Evolutionary conservation across 2,329 filamentous ascomycete species (phyloP), one percentile per base, ranked within the genome.

Genomic region (Fusarium avenaceum): DNA sequence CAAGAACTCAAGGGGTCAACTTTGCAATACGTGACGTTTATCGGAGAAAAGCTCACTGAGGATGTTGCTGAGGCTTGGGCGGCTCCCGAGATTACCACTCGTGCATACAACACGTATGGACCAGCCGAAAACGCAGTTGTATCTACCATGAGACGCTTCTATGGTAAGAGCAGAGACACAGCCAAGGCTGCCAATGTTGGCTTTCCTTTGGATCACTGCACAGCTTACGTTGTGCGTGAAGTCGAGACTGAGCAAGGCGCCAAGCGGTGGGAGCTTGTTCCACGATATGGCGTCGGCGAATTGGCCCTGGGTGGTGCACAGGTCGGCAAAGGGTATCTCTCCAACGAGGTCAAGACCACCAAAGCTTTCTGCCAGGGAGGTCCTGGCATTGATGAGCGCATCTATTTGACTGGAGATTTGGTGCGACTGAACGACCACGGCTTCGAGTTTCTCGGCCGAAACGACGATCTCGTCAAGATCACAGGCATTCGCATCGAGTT

Each of bases 21-120:
- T 3, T 40, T 67, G 0, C 51, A 64, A 7, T 67, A 67, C 1
- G 64, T 67, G 3, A 67, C 64, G 0, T 67, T 67, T 2, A 67
- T 67, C 0, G 64, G 64, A 0, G 64, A 67, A 14, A 67, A 67
- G 26, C 35, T 67, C 2, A 67, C 64, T 0, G 63, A 67, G 28
- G 64, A 67, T 6, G 63, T 67, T 3, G 64, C 57, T 1, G 51
- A 67, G 15, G 57, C 64, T 1, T 67, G 64, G 64, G 64, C 64
- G 0, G 43, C 48, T 6, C 64, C 64, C 2, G 57, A 46, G 0
- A 59, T 67, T 0, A 67, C 64, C 3, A 67, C 57, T 1, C 47
- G 51, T 2, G 63, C 63, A 3, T 67, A 67, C 19, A 67, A 67
- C 10, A 67, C 64, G 0, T 67, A 67, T 2, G 64, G 64, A 0